Percentiles rank a stretch among this genome's conserved stretches.
These are phyloP conservation scores for Wickerhamiella domercqiae DNA, from an alignment of 805 yeast species.

Conservation along the genomic window DNA sequence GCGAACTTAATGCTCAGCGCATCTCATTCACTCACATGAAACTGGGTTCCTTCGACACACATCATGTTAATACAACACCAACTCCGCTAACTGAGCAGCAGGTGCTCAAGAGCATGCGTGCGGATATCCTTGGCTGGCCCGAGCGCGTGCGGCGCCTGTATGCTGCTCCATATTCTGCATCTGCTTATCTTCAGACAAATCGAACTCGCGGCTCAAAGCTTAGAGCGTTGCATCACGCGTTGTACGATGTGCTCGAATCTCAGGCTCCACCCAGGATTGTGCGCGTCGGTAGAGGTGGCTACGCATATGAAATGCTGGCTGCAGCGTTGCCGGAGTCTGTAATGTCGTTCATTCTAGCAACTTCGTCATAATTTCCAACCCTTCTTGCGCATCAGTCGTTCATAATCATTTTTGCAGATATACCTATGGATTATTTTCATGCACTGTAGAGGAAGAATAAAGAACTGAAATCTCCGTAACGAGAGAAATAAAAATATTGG, in stretches of 20 bases:
- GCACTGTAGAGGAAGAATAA: neutral
- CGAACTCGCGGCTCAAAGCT: slow-evolving; percentile 22
- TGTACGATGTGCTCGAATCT: slow-evolving; percentile 21
- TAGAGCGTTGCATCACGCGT: slow-evolving; percentile 19
- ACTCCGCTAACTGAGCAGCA: slow-evolving; percentile 16
- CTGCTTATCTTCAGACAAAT: slow-evolving; percentile 20
- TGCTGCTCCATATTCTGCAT: slow-evolving; percentile 22
- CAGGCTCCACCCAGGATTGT: slow-evolving; percentile 19
- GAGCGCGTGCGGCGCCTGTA: slow-evolving; percentile 25
- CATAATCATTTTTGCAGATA: neutral
- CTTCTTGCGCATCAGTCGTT: neutral
- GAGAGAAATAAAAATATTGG: too few relatives aligned
- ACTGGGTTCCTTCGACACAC: slow-evolving; percentile 33
- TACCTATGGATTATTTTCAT: neutral
- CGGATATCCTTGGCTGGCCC: slow-evolving; percentile 30
- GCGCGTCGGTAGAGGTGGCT: slow-evolving; percentile 23
- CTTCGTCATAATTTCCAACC: neutral
- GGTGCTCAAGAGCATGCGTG: slow-evolving; percentile 23
- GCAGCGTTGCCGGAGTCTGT: slow-evolving; percentile 21
- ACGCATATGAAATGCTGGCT: slow-evolving; percentile 20
- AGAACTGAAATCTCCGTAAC: neutral
- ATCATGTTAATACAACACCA: slow-evolving; percentile 9
- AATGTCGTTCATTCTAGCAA: slow-evolving; percentile 10
- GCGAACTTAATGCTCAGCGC: slow-evolving; percentile 31
- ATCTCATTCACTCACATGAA: slow-evolving; percentile 31